Base-by-base conservation (phyloP, 2,329 filamentous ascomycete species). In the Beauveria asiatica region DNA sequence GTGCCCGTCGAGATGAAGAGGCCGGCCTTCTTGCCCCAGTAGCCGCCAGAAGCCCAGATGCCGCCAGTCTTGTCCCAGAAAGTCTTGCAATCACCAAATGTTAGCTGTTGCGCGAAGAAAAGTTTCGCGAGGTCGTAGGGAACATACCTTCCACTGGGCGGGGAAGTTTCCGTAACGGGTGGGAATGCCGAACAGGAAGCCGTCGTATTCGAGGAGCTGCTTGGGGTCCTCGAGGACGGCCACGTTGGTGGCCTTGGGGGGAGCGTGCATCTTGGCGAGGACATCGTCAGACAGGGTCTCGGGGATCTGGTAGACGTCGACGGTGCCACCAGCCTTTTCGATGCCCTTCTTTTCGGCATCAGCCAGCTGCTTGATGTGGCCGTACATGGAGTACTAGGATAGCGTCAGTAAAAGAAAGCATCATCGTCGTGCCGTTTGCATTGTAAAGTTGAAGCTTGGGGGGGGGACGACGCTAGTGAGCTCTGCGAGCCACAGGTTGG, bases 91-190 rank as follows among this genome's bases (percentile, higher is more conserved):
- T 49, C 6, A 27, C 25, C 37, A 54, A 3, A 13, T 6, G 39
- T 54, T 51, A 51, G 49, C 4, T 54, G 21, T 25, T 41, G 8
- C 17, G 19, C 19, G 17, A 11, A 10, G 17, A 11, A 10, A n/a
- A 2, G 5, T 17, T 17, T 23, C 2, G n/a, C 27, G 10, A 13
- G n/a, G 11, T 39, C n/a, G 16, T 11, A 23, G 17, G 11, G 1
- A 7, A n/a, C 41, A 1, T 65, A 75, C 76, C 82, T 94, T 97
- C 89, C 89, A 97, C 79, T 99, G 94, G 19, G 88, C 90, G 53
- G 93, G 92, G 83, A 96, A 96, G 85, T 95, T 97, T 69, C 94
- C 94, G 79, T 90, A 99, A 67, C 94, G 85, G 56, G 94, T 99
- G 62, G 94, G 94, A 74, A 97, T 94, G 66, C 94, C 94, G 69